Base-by-base conservation (phyloP, 139 green algal species). In the Marvania coccoides region DNA sequence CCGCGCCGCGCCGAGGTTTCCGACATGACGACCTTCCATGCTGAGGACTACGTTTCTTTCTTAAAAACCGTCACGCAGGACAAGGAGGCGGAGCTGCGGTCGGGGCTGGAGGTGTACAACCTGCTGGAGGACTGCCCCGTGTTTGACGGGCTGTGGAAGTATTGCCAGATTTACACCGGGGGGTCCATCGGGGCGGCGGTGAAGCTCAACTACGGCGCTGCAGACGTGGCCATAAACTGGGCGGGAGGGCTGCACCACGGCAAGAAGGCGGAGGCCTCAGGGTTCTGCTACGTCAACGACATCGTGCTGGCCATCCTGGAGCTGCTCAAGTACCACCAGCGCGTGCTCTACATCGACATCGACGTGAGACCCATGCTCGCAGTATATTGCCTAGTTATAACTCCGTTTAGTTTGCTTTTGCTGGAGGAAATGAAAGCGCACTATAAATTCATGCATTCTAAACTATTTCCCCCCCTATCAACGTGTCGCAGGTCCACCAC, bases 231-330 rank as follows among this genome's bases (percentile, higher is more conserved):
- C 29, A 93, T 99, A 74, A 99, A 99, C 79, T 99, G 94, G 94
- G 74, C 90, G 8, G 94, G 94, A 5, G 94, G 94, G 9, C 70
- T 99, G 66, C 94, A 99, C 65, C 94, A 99, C 72, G 94, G 88
- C 14, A 97, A 98, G 69, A 96, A 95, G 37, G 62, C 60, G 61
- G 86, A 83, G 82, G 85, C 36, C 73, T 88, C 62, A 2, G 94
- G 94, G 7, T 99, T 99, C 79, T 99, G 93, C 74, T 98, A 97
- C 65, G 81, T 98, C 34, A 99, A 99, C 67, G 94, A 99, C 83
- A 98, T 99, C 55, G 94, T 98, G 34, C 79, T 99, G 47, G 86
- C 85, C 33, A 95, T 96, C 28, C 78, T 99, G 67, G 94, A 99
- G 85, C 83, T 97, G 57, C 80, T 97, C 15, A 96, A 96, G 67